These are phyloP conservation scores for Microbotryum silenes-acaulis DNA, from an alignment of 1,284 basidiomycete species.

Conservation along the genomic window DNA sequence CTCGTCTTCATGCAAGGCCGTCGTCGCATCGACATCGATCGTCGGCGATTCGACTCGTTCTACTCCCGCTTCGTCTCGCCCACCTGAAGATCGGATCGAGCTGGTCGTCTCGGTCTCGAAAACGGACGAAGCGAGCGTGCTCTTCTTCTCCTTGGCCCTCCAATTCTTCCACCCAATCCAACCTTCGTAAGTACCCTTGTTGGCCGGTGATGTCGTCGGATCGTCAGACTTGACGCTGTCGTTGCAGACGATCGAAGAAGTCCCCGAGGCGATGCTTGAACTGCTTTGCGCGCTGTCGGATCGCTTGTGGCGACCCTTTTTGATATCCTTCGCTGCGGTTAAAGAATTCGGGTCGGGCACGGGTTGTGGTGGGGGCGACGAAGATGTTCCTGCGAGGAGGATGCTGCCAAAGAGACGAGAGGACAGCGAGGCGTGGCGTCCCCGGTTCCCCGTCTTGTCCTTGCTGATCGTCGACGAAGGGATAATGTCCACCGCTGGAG, in stretches of 20 bases:
- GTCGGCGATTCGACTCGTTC: no score
- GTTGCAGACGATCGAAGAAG: constrained; percentile 4
- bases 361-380: not conserved
- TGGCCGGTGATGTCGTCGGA: not conserved
- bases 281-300: constrained; percentile 20
- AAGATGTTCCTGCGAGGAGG: not conserved
- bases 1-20: not conserved
- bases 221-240: not conserved
- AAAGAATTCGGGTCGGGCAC: not conserved
- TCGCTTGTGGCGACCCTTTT: constrained; percentile 1
- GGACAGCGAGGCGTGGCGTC: constrained; percentile 25
- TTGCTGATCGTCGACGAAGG: not conserved
- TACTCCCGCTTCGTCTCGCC: not conserved
- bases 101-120: not conserved
- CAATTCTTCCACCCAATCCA: constrained; percentile 27
- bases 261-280: constrained; percentile 2
- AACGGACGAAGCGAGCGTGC: not conserved
- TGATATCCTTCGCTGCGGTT: not conserved
- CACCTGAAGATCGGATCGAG: not conserved
- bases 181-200: constrained; percentile 19
- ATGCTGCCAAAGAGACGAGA: constrained; percentile 25
- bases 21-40: not conserved
- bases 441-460: not conserved
- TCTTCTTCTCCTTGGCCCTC: constrained; percentile 4
- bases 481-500: not conserved